A percentile compares a stretch with the other conserved stretches of the same genome.
Conservation (phyloP, 2,329 filamentous ascomycete species). For the Phialophora chinensis region DNA sequence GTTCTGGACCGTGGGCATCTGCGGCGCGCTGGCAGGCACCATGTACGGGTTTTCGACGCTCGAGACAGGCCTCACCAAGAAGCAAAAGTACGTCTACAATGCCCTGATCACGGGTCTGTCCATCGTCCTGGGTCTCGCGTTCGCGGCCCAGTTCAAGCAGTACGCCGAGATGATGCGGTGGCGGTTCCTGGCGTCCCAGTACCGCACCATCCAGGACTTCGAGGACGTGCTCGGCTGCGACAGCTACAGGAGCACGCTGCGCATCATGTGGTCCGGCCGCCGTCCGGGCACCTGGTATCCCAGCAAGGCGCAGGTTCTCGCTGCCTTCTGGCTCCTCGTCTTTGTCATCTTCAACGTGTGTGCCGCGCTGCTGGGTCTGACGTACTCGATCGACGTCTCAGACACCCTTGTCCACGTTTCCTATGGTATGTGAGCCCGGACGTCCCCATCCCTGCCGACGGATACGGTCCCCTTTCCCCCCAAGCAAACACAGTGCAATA, state of each 20-base stretch:
- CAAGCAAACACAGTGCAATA: background rate
- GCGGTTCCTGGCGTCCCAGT: conserved; percentile 32
- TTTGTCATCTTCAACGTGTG: conserved; percentile 31
- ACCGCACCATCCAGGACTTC: conserved; percentile 29
- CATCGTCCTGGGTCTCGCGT: conserved; percentile 29
- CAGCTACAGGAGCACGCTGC: conserved; percentile 24
- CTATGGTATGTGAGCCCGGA: conserved; percentile 15
- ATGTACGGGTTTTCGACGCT: conserved; percentile 28
- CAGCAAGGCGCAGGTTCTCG: conserved; percentile 27
- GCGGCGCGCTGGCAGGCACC: conserved; percentile 26
- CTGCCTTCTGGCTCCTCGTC: conserved; percentile 27
- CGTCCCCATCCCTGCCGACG: no score
- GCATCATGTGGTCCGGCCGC: conserved; percentile 23
- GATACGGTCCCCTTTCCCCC: no score
- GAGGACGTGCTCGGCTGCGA: conserved; percentile 31
- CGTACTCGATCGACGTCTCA: conserved; percentile 35
- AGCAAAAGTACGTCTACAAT: conserved; percentile 32
- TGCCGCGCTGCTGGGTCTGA: conserved; percentile 31
- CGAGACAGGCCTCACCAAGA: conserved; percentile 10
- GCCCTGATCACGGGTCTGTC: conserved; percentile 30
- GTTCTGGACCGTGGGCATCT: conserved; percentile 28
- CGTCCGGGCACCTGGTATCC: conserved; percentile 18
- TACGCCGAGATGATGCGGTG: conserved; percentile 35
- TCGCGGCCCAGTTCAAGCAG: conserved; percentile 32
- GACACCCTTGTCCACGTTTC: conserved; percentile 5